Percentiles rank a stretch among this genome's conserved stretches.
Conservation (phyloP, 2,329 filamentous ascomycete species). For the Penicillium sp. region DNA sequence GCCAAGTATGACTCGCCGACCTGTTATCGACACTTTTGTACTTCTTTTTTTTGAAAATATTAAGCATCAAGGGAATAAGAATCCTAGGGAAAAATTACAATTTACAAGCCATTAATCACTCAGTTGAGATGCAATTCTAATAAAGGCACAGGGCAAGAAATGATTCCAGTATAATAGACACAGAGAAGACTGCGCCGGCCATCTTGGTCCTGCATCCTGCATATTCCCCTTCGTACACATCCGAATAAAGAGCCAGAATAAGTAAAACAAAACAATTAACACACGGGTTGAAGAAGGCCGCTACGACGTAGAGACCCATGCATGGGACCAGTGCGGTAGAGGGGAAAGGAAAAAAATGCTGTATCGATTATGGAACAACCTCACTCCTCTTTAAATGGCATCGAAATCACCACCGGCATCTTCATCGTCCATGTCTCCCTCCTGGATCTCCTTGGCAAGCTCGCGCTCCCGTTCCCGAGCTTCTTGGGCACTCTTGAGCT, state of each 20-base stretch:
- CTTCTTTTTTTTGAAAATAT: not conserved
- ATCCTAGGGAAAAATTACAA: too few species aligned
- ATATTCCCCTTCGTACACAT: constrained; percentile 29
- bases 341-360: constrained; percentile 12
- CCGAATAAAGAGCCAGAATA: constrained; percentile 19
- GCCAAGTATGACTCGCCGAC: not conserved
- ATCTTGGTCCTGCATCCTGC: constrained; percentile 28
- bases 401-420: constrained; percentile 96
- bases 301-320: constrained; percentile 20
- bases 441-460: constrained; percentile 97
- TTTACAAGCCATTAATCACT: not conserved
- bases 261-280: constrained; percentile 27
- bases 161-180: constrained; percentile 29
- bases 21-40: not conserved
- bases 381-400: constrained; percentile 66
- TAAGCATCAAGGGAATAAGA: not conserved
- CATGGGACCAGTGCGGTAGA: constrained; percentile 13
- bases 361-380: constrained; percentile 20
- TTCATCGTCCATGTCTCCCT: constrained; percentile 94
- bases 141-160: constrained; percentile 15
- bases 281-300: constrained; percentile 25
- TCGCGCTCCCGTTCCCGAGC: constrained; percentile 95
- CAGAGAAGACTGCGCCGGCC: constrained; percentile 24
- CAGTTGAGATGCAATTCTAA: not conserved
- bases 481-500: constrained; percentile 97